A percentile compares a stretch with the other conserved stretches of the same genome.
These are phyloP conservation scores for Euryodendron excelsum DNA, from an alignment of 148 eudicot species.

Conservation along the genomic window DNA sequence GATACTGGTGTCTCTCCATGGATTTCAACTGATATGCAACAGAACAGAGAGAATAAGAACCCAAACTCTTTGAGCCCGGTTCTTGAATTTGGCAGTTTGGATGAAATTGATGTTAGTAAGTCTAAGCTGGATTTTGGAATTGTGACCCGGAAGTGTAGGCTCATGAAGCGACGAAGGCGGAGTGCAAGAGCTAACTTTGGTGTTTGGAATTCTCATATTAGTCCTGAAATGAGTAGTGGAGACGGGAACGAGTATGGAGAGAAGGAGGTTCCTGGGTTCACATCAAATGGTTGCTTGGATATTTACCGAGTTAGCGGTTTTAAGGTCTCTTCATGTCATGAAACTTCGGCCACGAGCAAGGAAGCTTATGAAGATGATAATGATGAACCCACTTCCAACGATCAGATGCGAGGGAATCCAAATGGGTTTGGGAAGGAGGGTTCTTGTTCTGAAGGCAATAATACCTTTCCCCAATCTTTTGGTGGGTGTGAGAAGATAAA, in stretches of 20 bases:
- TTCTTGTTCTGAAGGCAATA: conserved; percentile 2
- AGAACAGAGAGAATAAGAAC: conserved; percentile 11
- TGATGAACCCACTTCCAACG: neutral
- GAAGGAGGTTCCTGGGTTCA: neutral
- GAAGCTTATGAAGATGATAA: conserved; percentile 6
- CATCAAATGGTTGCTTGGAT: neutral
- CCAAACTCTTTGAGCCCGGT: conserved; percentile 2
- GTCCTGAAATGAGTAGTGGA: conserved; percentile 7
- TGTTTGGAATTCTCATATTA: conserved; percentile 4
- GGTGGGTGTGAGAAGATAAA: neutral
- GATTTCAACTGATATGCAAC: conserved; percentile 2
- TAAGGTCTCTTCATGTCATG: conserved; percentile 1
- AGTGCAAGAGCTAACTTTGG: neutral
- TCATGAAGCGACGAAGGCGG: conserved; percentile 9
- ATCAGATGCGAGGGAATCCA: neutral
- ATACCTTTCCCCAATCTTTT: conserved; percentile 1
- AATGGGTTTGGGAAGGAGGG: neutral
- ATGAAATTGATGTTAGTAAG: neutral
- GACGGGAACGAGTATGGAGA: neutral
- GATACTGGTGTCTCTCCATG: conserved; percentile 5
- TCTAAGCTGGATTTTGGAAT: conserved; percentile 7
- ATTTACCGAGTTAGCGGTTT: neutral
- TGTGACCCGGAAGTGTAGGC: conserved; percentile 10
- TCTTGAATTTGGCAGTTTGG: neutral
- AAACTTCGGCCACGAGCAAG: conserved; percentile 10